Evolutionary conservation across 805 yeast species (phyloP).

Genomic region (Starmerella geochares): DNA sequence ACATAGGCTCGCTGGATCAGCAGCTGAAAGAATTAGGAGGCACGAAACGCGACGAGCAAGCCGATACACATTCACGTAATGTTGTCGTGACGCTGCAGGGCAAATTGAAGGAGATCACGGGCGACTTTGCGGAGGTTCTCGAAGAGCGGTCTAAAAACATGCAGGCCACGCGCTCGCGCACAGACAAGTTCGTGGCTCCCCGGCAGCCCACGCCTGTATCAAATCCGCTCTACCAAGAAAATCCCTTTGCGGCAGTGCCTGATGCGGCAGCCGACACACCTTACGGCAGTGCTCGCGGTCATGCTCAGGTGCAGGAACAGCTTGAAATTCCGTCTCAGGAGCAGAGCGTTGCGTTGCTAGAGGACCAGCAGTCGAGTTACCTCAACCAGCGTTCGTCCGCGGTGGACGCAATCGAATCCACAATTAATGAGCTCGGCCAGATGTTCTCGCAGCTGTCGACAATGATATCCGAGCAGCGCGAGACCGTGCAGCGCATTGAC

Average conservation of each 20-base stretch:
- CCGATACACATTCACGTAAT: conserved; percentile 61
- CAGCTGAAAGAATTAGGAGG: conserved; percentile 35
- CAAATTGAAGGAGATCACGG: conserved; percentile 82
- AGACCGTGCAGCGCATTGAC: conserved; percentile 88
- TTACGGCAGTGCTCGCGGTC: conserved; percentile 1
- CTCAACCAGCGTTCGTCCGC: conserved; percentile 78
- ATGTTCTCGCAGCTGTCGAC: conserved; percentile 90
- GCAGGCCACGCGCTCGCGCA: conserved; percentile 64
- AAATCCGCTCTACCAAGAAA: conserved; percentile 32
- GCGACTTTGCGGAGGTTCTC: conserved; percentile 81
- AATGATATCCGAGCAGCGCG: conserved; percentile 97
- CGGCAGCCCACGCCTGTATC: conserved; percentile 26
- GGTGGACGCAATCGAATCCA: conserved; percentile 92
- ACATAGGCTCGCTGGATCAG: conserved; percentile 51
- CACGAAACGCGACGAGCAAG: conserved; percentile 42
- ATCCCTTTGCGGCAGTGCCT: conserved; percentile 22
- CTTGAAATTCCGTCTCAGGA: conserved; percentile 77
- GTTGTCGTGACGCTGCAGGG: conserved; percentile 81
- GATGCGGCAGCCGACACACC: neutral
- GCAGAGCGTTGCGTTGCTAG: conserved; percentile 68
- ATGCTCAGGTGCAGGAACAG: conserved; percentile 17
- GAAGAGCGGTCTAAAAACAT: conserved; percentile 80
- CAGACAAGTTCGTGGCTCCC: conserved; percentile 68
- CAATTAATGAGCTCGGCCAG: conserved; percentile 92
- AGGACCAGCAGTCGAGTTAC: conserved; percentile 68